Conservation (phyloP, 768 basidiomycete species). For the Termitomyces sp. region DNA sequence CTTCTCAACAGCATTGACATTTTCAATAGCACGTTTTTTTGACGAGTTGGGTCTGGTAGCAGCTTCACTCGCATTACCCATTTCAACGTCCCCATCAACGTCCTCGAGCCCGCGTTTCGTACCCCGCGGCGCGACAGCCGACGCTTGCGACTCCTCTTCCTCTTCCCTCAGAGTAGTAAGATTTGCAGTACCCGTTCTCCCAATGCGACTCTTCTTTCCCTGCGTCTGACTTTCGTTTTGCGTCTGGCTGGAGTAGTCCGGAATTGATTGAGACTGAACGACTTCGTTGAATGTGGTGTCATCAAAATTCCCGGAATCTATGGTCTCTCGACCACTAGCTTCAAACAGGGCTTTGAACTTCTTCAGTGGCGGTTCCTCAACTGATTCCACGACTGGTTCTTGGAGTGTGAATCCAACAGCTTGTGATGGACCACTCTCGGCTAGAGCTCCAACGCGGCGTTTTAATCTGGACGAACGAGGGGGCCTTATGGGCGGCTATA, state of each 20-base stretch:
- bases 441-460: slow-evolving; percentile 40
- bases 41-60: slow-evolving; percentile 16
- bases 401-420: slow-evolving; percentile 16
- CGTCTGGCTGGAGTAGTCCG: slow-evolving; percentile 20
- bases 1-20: slow-evolving; percentile 20
- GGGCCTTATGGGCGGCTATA: slow-evolving; percentile 33
- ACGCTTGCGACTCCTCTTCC: slow-evolving; percentile 45
- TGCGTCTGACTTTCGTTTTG: slow-evolving; percentile 29
- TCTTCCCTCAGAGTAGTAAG: slow-evolving; percentile 38
- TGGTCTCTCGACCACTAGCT: slow-evolving; percentile 44
- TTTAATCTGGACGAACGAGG: slow-evolving; percentile 41
- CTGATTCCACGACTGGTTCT: slow-evolving; percentile 12
- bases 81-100: slow-evolving; percentile 34
- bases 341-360: slow-evolving; percentile 71
- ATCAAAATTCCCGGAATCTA: slow-evolving; percentile 14
- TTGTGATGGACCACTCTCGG: slow-evolving; percentile 15
- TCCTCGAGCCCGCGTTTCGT: slow-evolving; percentile 34
- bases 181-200: slow-evolving; percentile 3
- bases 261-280: slow-evolving; percentile 4
- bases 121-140: slow-evolving; percentile 16
- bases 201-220: slow-evolving; percentile 13
- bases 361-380: slow-evolving; percentile 53
- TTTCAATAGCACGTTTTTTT: slow-evolving; percentile 41
- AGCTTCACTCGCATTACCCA: slow-evolving; percentile 19
- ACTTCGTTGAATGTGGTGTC: slow-evolving; percentile 11